Base-by-base conservation (phyloP, 225 moss, liverwort and hornwort genomes). In the Polytrichum commune region DNA sequence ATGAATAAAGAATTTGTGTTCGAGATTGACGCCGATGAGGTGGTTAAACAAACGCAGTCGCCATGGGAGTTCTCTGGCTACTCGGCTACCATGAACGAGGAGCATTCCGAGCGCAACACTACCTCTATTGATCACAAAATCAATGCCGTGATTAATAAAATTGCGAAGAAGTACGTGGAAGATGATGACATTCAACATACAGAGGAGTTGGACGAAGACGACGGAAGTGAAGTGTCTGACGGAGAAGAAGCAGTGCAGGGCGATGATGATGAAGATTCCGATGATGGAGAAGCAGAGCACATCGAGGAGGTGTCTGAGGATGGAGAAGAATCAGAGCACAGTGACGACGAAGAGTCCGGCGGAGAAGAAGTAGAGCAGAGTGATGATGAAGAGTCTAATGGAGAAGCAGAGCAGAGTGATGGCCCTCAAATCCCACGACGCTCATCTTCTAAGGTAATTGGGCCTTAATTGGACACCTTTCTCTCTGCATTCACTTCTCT, bases 1-100 rank as follows among this genome's bases (percentile, higher is more conserved):
- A 93, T 96, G 96, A 96, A 96, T 76, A 81, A 79, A 66, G 89
- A 82, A 27, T 96, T 96, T 64, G 85, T 92, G 60, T 96, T 96
- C 69, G 96, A 96, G 71, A 64, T 82, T 18, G 91, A 91, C 63
- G 68, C 32, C 27, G 79, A 58, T 19, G 80, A 72, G 9, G 75
- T 64, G 19, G 78, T 25, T 63, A 70, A 65, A 62, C 62, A 65
- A 24, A 72, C 70, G 8, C 85, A 83, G 69, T 79, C 90, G 61
- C 78, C 86, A 1, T 92, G 92, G 90, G 88, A 92, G 62, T 92
- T 88, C 29, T 81, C 84, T 30, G 85, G 90, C 7, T 90, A 88
- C 68, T 82, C 92, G 25, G 83, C 84, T 3, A 83, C 81, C 24
- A 80, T 83, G 64, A 75, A 73, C 63, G 83, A 85, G 46, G 85